A percentile compares a stretch with the other conserved stretches of the same genome.
phyloP scores from a whole-genome alignment of 768 basidiomycete species.

The Leccinum fibrillosum region DNA sequence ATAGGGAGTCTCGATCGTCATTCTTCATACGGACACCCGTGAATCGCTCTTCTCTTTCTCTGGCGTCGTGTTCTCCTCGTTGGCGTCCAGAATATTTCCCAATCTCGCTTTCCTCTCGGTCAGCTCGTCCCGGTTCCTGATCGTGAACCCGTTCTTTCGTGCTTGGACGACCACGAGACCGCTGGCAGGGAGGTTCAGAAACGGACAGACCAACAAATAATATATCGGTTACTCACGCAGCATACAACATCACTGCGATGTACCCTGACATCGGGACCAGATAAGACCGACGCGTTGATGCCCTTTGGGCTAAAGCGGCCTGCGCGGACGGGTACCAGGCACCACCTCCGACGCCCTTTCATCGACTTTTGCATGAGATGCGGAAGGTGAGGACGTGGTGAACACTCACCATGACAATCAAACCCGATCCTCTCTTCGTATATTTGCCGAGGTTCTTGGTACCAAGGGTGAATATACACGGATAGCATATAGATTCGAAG shows the following conservation, averaged over 20 bases:
- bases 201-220: not conserved
- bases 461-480: conserved; percentile 63
- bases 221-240: conserved; percentile 39
- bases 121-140: conserved; percentile 46
- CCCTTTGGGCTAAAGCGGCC: conserved; percentile 48
- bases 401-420: conserved; percentile 56
- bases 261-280: conserved; percentile 60
- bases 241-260: conserved; percentile 54
- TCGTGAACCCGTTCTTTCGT: conserved; percentile 45
- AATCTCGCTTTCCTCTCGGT: conserved; percentile 16
- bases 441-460: conserved; percentile 62
- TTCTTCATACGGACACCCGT: conserved; percentile 11
- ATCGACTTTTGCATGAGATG: not conserved
- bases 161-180: conserved; percentile 54
- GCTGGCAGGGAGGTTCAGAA: conserved; percentile 27
- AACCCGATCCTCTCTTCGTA: conserved; percentile 58
- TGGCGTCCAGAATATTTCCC: not conserved
- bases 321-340: conserved; percentile 70
- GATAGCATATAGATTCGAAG: conserved; percentile 75
- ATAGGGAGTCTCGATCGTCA: not conserved
- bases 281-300: conserved; percentile 53
- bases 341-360: conserved; percentile 56
- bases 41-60: conserved; percentile 17
- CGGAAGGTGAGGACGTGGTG: not conserved
- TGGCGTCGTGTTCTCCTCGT: conserved; percentile 3